Conservation (phyloP, 805 yeast species). For the Cyberlindnera maritima region DNA sequence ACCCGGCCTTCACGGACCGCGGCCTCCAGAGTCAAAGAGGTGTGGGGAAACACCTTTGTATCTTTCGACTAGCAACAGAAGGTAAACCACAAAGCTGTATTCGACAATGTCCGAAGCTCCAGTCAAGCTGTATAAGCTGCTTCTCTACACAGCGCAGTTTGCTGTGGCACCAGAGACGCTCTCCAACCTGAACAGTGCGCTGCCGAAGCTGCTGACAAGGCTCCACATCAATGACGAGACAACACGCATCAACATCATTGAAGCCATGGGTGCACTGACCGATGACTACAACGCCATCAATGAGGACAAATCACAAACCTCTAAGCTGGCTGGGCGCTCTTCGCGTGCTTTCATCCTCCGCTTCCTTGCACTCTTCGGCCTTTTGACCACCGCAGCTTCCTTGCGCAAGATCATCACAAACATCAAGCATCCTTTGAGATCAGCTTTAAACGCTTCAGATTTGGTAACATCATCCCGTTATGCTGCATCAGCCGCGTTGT, state of each 20-base stretch:
- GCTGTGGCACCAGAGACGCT: slow-evolving; percentile 9
- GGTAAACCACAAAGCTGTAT: background rate
- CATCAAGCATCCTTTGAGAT: slow-evolving; percentile 1
- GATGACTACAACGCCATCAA: slow-evolving; percentile 9
- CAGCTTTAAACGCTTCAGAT: background rate
- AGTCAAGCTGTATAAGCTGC: slow-evolving; percentile 5
- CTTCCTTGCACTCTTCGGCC: slow-evolving; percentile 13
- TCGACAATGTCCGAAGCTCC: background rate
- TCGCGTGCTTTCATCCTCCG: slow-evolving; percentile 11
- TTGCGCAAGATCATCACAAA: slow-evolving; percentile 5
- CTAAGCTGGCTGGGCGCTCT: slow-evolving; percentile 1
- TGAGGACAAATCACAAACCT: background rate
- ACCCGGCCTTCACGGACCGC: background rate
- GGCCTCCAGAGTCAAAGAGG: too few relatives aligned
- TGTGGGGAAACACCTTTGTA: background rate
- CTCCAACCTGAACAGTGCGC: slow-evolving; percentile 2
- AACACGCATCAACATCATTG: slow-evolving; percentile 9
- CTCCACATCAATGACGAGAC: slow-evolving; percentile 9
- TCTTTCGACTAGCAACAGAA: background rate
- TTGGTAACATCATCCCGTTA: background rate
- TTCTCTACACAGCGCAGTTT: slow-evolving; percentile 16
- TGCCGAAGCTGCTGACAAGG: slow-evolving; percentile 15
- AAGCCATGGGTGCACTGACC: slow-evolving; percentile 1
- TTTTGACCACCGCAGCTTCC: slow-evolving; percentile 5
- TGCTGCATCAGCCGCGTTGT: slow-evolving; percentile 3